Evolutionary conservation across 208 protist genomes (phyloP), one percentile per base, ranked within the genome.

Genomic region (Acanthamoeba healyi): DNA sequence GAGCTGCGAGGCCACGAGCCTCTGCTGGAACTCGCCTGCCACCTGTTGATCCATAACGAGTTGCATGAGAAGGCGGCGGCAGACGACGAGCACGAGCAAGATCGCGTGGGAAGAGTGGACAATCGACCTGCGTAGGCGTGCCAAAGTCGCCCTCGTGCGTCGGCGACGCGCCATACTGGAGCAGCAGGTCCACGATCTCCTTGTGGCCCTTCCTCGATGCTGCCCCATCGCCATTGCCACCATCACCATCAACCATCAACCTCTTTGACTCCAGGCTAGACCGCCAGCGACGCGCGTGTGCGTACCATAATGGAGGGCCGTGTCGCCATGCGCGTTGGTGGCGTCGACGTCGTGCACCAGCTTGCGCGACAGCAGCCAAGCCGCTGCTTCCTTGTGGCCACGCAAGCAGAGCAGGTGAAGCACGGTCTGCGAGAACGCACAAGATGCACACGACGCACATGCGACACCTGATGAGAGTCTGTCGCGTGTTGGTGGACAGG

Each of bases 311-410:
- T 46, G 40, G 24, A 82, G 34, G 26, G 72, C 32, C 7, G 72
- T 51, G 40, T 82, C 72, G 36, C 72, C 72, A 26, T 82, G 72
- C 22, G 72, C 72, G 42, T 82, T 82, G 72, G 34, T 44, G 2
- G 72, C 72, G 29, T 82, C 42, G 72, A 81, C 22, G 72, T 81
- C 15, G 42, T 26, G 4, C 15, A 81, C 9, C 26, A 51, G 5
- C 42, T 42, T 42, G 24, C 72, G 40, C 72, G 36, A n/a, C 1
- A 81, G 72, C 72, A 81, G 42, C 34, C 22, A 29, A 17, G 34
- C 17, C 42, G 46, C 72, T 14, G 42, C 72, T 4, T 81, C 40
- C 26, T 12, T 51, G 72, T 81, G 36, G 34, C 72, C 72, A 36
- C 72, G 36, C 72, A 81, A 19, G 26, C 32, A 34, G 17, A 81